Conservation (phyloP, 2,329 filamentous ascomycete species). For the Pseudovirgaria hyperparasitica region DNA sequence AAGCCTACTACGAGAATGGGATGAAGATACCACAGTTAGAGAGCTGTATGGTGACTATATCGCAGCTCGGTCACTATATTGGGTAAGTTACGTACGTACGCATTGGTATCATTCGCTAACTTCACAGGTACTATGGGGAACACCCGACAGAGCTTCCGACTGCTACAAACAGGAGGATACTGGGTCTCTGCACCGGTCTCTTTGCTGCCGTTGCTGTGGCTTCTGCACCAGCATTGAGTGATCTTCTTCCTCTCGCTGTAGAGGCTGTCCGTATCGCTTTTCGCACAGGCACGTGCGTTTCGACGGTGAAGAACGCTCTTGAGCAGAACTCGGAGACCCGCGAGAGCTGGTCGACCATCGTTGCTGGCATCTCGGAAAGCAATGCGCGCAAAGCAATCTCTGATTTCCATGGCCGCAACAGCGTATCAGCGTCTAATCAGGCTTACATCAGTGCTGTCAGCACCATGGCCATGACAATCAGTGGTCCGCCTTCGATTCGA, state of each 20-base stretch:
- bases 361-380: conserved; percentile 42
- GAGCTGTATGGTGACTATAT: conserved; percentile 50
- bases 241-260: conserved; percentile 49
- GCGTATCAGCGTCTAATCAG: conserved; percentile 36
- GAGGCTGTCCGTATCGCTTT: conserved; percentile 56
- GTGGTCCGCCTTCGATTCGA: conserved; percentile 42
- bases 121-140: conserved; percentile 31
- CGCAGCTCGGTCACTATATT: conserved; percentile 57
- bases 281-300: conserved; percentile 41
- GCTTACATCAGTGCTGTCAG: conserved; percentile 49
- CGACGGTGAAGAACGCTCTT: conserved; percentile 29
- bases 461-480: conserved; percentile 46
- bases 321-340: conserved; percentile 42
- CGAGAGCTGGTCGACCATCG: conserved; percentile 54
- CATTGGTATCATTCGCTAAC: conserved; percentile 14
- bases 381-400: conserved; percentile 38
- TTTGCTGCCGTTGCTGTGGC: conserved; percentile 58
- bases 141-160: conserved; percentile 40
- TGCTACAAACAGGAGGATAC: conserved; percentile 38
- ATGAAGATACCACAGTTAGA: conserved; percentile 50
- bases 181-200: conserved; percentile 57
- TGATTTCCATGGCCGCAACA: conserved; percentile 45
- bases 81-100: conserved; percentile 35
- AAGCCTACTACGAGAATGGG: conserved; percentile 46
- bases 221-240: conserved; percentile 47